These are phyloP conservation scores for Cryomyces antarcticus DNA, from an alignment of 495 filamentous ascomycete species.

Conservation along the genomic window DNA sequence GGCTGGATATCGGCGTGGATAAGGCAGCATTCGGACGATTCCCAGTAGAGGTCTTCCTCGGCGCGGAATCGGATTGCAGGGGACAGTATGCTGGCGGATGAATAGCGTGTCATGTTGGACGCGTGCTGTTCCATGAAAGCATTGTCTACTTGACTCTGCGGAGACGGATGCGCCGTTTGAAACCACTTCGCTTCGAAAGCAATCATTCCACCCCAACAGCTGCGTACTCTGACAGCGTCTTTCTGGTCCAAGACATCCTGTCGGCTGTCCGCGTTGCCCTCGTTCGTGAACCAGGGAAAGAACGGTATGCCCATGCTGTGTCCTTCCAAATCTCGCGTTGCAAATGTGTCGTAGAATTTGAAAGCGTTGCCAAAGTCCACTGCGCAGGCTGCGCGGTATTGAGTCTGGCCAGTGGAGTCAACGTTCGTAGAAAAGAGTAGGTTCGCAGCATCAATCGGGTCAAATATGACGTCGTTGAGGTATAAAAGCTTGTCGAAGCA, in stretches of 20 bases:
- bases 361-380: conserved; percentile 57
- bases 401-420: conserved; percentile 30
- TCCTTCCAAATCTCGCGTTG: conserved; percentile 53
- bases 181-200: conserved; percentile 56
- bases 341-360: conserved; percentile 69
- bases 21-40: conserved; percentile 58
- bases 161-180: conserved; percentile 8
- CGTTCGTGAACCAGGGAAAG: conserved; percentile 50
- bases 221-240: conserved; percentile 52
- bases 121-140: neutral
- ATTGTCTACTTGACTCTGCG: neutral
- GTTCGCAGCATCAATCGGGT: conserved; percentile 47
- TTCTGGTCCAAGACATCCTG: conserved; percentile 36
- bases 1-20: conserved; percentile 14
- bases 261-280: conserved; percentile 35
- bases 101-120: neutral
- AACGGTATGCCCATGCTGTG: conserved; percentile 49
- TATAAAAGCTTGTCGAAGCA: conserved; percentile 50
- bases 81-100: neutral
- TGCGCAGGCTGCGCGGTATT: conserved; percentile 63
- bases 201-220: conserved; percentile 70
- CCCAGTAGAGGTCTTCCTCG: conserved; percentile 46
- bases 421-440: conserved; percentile 57
- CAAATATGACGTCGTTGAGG: conserved; percentile 57
- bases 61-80: conserved; percentile 39